Evolutionary conservation across 176 grass and related monocot genomes (phyloP).

Genomic region (Themeda triandra): DNA sequence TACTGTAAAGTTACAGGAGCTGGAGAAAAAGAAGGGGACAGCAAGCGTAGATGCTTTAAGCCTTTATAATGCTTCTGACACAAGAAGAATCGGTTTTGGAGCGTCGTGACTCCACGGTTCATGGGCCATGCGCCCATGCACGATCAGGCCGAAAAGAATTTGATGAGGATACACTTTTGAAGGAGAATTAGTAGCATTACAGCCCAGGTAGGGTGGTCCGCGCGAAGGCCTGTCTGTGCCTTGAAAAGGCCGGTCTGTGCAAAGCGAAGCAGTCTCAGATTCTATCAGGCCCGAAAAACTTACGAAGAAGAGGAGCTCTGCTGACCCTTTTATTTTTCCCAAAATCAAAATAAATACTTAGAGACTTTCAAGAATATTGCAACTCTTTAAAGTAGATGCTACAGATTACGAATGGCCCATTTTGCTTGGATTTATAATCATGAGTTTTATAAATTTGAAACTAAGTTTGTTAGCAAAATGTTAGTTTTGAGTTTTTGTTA

Average conservation of each 20-base stretch:
- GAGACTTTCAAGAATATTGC: too few relatives aligned
- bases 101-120: neutral
- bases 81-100: conserved; percentile 37
- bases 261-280: neutral
- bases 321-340: too few relatives aligned
- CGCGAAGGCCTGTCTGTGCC: neutral
- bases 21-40: conserved; percentile 19
- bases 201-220: neutral
- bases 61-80: conserved; percentile 51
- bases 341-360: too few relatives aligned
- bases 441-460: too few relatives aligned
- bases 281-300: too few relatives aligned
- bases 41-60: conserved; percentile 21
- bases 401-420: too few relatives aligned
- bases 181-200: neutral
- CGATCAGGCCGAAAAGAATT: neutral
- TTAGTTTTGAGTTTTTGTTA: too few relatives aligned
- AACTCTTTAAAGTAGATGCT: too few relatives aligned
- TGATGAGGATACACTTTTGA: neutral
- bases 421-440: too few relatives aligned
- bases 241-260: neutral
- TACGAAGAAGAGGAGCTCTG: too few relatives aligned
- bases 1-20: conserved; percentile 36
- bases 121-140: neutral
- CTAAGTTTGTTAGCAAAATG: too few relatives aligned